Evolutionary conservation across 768 basidiomycete species (phyloP), one percentile per base, ranked within the genome.

Genomic region (Pisolithus marmoratus): DNA sequence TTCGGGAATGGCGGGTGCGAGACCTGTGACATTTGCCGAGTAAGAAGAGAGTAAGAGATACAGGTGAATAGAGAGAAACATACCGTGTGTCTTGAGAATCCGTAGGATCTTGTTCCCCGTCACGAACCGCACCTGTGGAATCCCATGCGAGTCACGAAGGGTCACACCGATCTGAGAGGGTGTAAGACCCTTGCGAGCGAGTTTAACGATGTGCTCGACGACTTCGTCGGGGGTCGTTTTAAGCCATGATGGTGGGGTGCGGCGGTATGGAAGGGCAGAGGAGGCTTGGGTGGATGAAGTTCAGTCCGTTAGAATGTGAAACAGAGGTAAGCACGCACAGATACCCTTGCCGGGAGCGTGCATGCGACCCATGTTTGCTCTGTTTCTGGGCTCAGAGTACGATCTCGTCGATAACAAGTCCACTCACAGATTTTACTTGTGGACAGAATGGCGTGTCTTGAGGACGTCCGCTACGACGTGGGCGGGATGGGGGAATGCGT

Each of bases 271-370:
- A 67, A 98, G 90, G 61, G 95, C 94, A 68, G 95, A 96, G 75
- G 93, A 94, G 51, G 63, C 63, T 64, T 22, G 11, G 12, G 4
- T 12, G 22, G 26, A 37, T 57, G 19, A 51, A 76, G 87, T 84
- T 77, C n/a, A 48, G 52, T 24, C 23, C 45, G 8, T 26, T 41
- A 31, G 27, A 37, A 41, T 42, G 9, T 5, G 1, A 45, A 36
- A 42, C 29, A 14, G 53, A 43, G 47, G 55, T 49, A 52, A 44
- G 40, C n/a, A 84, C 87, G 64, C 73, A 92, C 89, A 90, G 81
- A 98, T 96, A 83, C 94, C 95, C 92, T 98, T 98, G 76, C 93
- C 93, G 75, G 94, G 93, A 84, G 94, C 94, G 84, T 98, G 95
- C 92, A 96, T 94, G 70, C 94, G 92, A 90, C 87, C 90, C 90